phyloP scores from a whole-genome alignment of 169 alveolate genomes.

The Eimeria sp. region DNA sequence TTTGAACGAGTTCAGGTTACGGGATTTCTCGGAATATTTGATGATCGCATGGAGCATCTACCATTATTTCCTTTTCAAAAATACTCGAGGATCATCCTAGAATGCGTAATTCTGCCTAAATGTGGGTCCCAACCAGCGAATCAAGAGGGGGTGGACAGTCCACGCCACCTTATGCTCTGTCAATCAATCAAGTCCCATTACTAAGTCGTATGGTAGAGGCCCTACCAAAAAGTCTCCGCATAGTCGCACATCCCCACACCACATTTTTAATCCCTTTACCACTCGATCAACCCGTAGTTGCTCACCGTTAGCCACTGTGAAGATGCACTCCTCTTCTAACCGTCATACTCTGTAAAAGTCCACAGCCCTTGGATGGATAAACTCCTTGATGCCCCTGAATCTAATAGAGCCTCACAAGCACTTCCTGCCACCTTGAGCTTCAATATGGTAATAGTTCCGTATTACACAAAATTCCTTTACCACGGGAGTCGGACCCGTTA shows the following conservation, averaged over 20 bases:
- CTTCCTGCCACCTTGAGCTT: not conserved
- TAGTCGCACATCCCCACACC: not conserved
- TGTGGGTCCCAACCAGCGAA: too few relatives aligned
- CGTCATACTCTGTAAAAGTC: not conserved
- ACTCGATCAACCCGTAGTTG: not conserved
- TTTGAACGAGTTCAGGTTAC: too few relatives aligned
- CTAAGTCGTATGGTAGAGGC: not conserved
- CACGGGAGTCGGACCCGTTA: not conserved
- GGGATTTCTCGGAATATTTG: too few relatives aligned
- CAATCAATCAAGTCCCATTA: not conserved
- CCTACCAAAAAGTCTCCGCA: not conserved
- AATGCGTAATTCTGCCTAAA: too few relatives aligned
- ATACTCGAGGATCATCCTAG: too few relatives aligned
- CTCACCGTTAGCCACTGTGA: conserved; percentile 8
- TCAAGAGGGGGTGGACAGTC: not conserved
- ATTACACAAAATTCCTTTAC: not conserved
- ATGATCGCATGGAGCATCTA: too few relatives aligned
- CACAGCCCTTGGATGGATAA: not conserved
- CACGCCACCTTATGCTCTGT: not conserved
- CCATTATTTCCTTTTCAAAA: too few relatives aligned
- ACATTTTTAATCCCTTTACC: not conserved
- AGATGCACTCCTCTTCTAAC: not conserved
- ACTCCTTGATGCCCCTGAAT: not conserved
- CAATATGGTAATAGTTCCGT: too few relatives aligned
- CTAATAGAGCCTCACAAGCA: not conserved